phyloP scores from a whole-genome alignment of 768 basidiomycete genomes.

The Imleria badia region DNA sequence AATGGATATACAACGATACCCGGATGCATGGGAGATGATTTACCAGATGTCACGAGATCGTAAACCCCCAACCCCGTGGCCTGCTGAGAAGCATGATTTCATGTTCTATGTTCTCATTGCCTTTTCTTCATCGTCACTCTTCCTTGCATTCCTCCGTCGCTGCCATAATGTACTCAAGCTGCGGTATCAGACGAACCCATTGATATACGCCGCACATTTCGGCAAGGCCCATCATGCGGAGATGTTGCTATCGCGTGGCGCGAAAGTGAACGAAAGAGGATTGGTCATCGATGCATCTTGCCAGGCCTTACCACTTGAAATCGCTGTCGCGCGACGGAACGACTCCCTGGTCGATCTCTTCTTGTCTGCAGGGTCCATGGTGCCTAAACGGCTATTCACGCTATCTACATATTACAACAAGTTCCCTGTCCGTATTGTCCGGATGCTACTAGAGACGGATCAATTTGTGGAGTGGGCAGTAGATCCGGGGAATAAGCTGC shows the following conservation, averaged over 20 bases:
- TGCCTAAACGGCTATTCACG: slow-evolving; percentile 1
- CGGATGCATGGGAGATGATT: background rate
- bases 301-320: slow-evolving; percentile 2
- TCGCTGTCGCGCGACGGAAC: slow-evolving; percentile 5
- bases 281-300: background rate
- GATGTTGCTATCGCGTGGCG: background rate
- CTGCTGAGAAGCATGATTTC: slow-evolving; percentile 2
- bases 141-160: slow-evolving; percentile 1
- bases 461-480: slow-evolving; percentile 10
- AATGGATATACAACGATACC: background rate
- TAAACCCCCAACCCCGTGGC: background rate
- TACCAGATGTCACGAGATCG: background rate
- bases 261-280: slow-evolving; percentile 4
- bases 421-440: slow-evolving; percentile 1
- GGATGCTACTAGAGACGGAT: slow-evolving; percentile 6
- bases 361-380: background rate
- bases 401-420: background rate
- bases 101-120: slow-evolving; percentile 5
- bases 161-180: background rate
- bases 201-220: slow-evolving; percentile 13
- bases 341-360: background rate
- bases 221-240: slow-evolving; percentile 1
- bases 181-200: slow-evolving; percentile 3
- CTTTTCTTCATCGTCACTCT: slow-evolving; percentile 1
- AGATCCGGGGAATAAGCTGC: background rate